Percentiles rank a stretch among this genome's conserved stretches.
Conservation (phyloP, 2,329 filamentous ascomycete genomes). For the Karstenula rhodostoma region DNA sequence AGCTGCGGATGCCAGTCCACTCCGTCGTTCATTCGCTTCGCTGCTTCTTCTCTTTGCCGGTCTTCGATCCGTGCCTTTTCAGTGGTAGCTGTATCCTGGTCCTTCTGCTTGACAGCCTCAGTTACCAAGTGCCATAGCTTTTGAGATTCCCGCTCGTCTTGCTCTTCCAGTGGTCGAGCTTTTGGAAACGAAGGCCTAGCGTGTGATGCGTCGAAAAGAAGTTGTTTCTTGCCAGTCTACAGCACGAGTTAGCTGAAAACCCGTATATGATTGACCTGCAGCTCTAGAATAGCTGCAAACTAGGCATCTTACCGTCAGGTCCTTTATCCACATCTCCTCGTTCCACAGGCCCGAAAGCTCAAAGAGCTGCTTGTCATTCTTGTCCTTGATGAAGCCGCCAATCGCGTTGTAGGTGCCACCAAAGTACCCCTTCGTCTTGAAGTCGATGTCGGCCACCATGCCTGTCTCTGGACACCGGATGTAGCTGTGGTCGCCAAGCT, state of each 20-base stretch:
- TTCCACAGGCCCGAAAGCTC: conserved; percentile 92
- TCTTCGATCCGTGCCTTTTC: conserved; percentile 98
- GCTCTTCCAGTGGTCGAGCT: conserved; percentile 81
- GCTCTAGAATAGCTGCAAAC: background rate
- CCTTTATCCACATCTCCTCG: conserved; percentile 91
- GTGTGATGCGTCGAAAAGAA: conserved; percentile 85
- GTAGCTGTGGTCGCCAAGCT: conserved; percentile 94
- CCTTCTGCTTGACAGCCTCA: conserved; percentile 80
- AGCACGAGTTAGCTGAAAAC: conserved; percentile 2
- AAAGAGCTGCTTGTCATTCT: conserved; percentile 85
- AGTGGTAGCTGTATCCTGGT: conserved; percentile 89
- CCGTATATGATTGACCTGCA: background rate
- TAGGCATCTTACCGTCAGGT: conserved; percentile 69
- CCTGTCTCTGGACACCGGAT: conserved; percentile 89
- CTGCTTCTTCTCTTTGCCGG: conserved; percentile 86
- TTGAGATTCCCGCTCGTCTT: conserved; percentile 90
- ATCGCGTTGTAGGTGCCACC: conserved; percentile 96
- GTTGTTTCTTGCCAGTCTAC: conserved; percentile 86
- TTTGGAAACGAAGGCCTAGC: conserved; percentile 78
- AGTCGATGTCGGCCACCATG: conserved; percentile 89
- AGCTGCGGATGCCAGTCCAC: conserved; percentile 88
- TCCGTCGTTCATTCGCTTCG: conserved; percentile 77
- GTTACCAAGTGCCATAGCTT: conserved; percentile 84
- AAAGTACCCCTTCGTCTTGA: conserved; percentile 98
- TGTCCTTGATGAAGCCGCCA: conserved; percentile 86